phyloP scores from a whole-genome alignment of 441 rosid species.

The Pelargonium australe region DNA sequence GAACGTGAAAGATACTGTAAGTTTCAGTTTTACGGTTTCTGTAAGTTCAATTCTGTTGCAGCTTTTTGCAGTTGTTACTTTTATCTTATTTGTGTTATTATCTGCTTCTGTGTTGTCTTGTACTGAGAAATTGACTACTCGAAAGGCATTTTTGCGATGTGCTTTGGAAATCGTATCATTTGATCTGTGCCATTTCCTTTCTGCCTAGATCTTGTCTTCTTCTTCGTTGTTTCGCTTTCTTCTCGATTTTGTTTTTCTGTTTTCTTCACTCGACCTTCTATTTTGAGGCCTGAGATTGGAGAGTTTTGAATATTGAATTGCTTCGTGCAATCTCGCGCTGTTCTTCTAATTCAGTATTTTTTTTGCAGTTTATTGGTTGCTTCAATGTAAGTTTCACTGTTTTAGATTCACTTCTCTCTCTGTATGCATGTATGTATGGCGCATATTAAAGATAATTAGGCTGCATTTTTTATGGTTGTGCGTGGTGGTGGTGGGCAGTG shows the following conservation, averaged over 20 bases:
- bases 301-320: too few relatives aligned
- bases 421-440: background rate
- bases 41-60: background rate
- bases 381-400: too few relatives aligned
- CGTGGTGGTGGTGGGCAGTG: background rate
- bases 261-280: background rate
- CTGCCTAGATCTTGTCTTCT: background rate
- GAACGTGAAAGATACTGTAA: background rate
- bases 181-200: background rate
- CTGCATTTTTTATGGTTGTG: background rate
- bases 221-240: background rate
- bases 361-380: too few relatives aligned
- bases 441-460: background rate
- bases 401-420: too few relatives aligned
- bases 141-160: background rate
- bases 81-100: background rate
- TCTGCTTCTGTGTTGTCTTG: background rate
- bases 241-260: background rate
- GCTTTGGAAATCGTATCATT: background rate
- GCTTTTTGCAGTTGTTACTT: background rate
- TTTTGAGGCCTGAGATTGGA: too few relatives aligned
- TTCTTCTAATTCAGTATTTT: too few relatives aligned
- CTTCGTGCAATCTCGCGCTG: too few relatives aligned
- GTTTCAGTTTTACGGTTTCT: background rate
- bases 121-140: constrained; percentile 1